phyloP scores from a whole-genome alignment of 2,329 filamentous ascomycete species.

The Aspergillus transmontanensis region DNA sequence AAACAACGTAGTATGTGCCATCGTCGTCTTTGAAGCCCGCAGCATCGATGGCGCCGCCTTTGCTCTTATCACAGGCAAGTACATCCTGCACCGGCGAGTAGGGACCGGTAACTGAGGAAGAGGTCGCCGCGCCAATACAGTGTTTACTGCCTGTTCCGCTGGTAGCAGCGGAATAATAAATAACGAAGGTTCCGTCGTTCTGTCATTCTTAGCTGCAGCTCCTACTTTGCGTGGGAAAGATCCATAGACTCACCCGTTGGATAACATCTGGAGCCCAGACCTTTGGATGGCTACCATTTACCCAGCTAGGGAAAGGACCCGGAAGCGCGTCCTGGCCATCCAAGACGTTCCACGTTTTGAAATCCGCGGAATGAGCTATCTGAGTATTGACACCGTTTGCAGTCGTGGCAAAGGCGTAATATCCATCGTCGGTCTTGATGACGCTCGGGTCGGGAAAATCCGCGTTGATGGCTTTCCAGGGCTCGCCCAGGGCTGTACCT shows the following conservation, averaged over 20 bases:
- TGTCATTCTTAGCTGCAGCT: slow-evolving; percentile 9
- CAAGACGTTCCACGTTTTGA: slow-evolving; percentile 50
- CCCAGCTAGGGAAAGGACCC: slow-evolving; percentile 51
- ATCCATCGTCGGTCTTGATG: slow-evolving; percentile 50
- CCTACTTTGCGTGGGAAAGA: not conserved
- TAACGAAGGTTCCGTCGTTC: slow-evolving; percentile 51
- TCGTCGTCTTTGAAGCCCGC: slow-evolving; percentile 56
- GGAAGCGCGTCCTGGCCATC: slow-evolving; percentile 56
- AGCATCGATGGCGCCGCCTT: slow-evolving; percentile 63
- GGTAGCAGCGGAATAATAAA: slow-evolving; percentile 57
- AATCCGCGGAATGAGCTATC: slow-evolving; percentile 51
- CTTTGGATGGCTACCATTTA: slow-evolving; percentile 42
- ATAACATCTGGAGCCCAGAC: slow-evolving; percentile 64
- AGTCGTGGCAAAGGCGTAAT: slow-evolving; percentile 60
- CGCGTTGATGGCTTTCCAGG: slow-evolving; percentile 30
- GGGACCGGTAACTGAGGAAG: slow-evolving; percentile 50
- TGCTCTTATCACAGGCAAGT: slow-evolving; percentile 52
- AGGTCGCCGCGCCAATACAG: slow-evolving; percentile 59
- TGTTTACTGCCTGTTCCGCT: slow-evolving; percentile 42
- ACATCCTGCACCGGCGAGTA: slow-evolving; percentile 49
- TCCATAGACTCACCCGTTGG: slow-evolving; percentile 34
- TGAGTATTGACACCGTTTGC: slow-evolving; percentile 54
- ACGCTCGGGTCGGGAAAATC: slow-evolving; percentile 61
- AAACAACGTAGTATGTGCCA: slow-evolving; percentile 59
- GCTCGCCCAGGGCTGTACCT: slow-evolving; percentile 13